Conservation (phyloP, 1,284 basidiomycete genomes). For the Pyrrhoderma noxium region DNA sequence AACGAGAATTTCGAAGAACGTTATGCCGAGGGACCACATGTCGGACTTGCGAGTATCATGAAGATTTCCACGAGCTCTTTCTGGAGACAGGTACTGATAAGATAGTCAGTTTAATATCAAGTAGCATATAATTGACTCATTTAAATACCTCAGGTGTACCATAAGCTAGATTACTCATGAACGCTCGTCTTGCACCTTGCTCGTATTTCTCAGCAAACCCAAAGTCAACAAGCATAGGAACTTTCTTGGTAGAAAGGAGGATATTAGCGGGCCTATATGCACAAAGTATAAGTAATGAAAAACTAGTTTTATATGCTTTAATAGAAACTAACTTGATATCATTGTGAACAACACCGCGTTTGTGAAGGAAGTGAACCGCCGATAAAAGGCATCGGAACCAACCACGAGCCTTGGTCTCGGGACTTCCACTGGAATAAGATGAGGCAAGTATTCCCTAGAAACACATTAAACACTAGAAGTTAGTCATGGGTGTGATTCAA, state of each 20-base stretch:
- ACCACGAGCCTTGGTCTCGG: conserved; percentile 64
- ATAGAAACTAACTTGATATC: conserved; percentile 77
- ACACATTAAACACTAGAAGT: conserved; percentile 2
- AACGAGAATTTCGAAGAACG: conserved; percentile 86
- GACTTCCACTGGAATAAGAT: conserved; percentile 79
- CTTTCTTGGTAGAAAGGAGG: conserved; percentile 61
- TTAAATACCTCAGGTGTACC: conserved; percentile 76
- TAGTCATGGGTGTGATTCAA: background rate
- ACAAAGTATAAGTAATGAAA: background rate
- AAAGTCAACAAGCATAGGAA: conserved; percentile 86
- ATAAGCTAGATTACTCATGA: conserved; percentile 78
- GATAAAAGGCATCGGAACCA: conserved; percentile 86
- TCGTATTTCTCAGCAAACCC: conserved; percentile 86
- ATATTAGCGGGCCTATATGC: conserved; percentile 75
- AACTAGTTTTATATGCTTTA: no score
- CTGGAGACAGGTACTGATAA: conserved; percentile 76
- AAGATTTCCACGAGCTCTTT: conserved; percentile 74
- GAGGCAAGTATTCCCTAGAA: conserved; percentile 65
- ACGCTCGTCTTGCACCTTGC: conserved; percentile 50
- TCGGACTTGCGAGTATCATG: conserved; percentile 93
- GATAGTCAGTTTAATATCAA: background rate
- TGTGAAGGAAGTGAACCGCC: conserved; percentile 83
- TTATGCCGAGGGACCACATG: conserved; percentile 87
- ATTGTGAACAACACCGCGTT: conserved; percentile 84
- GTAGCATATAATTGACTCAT: background rate